Evolutionary conservation across 768 basidiomycete species (phyloP).

Genomic region (Mycena filopes): DNA sequence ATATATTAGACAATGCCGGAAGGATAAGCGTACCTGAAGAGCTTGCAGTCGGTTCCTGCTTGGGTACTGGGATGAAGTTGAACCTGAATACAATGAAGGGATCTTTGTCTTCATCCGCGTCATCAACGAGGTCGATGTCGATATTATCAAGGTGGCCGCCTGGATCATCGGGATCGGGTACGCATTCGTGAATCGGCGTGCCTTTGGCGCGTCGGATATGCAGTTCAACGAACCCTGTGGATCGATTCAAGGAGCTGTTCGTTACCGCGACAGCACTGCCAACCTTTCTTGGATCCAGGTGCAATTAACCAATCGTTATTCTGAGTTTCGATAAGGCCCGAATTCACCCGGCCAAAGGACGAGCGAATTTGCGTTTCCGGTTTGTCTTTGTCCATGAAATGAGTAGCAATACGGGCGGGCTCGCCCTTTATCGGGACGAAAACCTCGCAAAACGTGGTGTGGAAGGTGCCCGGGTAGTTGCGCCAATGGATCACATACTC

Average conservation of each 20-base stretch:
- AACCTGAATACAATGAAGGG: conserved; percentile 19
- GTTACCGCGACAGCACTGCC: background rate
- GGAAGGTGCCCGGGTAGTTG: conserved; percentile 6
- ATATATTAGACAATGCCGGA: no score
- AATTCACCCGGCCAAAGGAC: conserved; percentile 2
- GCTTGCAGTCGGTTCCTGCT: background rate
- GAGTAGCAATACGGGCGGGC: background rate
- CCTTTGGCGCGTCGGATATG: conserved; percentile 14
- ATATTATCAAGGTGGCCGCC: background rate
- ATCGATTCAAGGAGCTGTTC: background rate
- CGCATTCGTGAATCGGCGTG: conserved; percentile 1
- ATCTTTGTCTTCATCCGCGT: background rate
- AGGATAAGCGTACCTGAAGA: background rate
- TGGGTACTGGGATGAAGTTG: background rate
- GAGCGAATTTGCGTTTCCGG: conserved; percentile 8
- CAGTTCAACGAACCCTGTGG: background rate
- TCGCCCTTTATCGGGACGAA: background rate
- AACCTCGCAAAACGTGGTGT: conserved; percentile 17
- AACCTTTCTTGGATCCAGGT: background rate
- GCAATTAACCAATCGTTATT: background rate
- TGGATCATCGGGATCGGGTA: background rate
- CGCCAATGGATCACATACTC: conserved; percentile 11
- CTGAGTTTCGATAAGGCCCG: background rate
- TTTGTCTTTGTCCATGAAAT: conserved; percentile 19
- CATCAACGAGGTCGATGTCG: conserved; percentile 18